Evolutionary conservation across 257 asterid genomes (phyloP), one percentile per base, ranked within the genome.

Genomic region (Nyctanthes arbortristis): DNA sequence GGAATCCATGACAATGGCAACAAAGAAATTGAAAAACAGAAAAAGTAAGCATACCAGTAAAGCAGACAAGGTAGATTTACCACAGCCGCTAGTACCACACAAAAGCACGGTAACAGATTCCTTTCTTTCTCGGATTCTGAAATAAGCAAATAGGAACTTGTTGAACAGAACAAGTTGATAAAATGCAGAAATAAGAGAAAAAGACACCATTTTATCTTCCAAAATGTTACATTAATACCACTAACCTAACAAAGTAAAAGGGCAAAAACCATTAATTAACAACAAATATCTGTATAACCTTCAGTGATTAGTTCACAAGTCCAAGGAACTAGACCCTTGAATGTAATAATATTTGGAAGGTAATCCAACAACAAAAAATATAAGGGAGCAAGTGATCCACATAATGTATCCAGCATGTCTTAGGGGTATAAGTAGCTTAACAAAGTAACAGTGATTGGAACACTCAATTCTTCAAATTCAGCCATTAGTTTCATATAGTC

Each of bases 81-180:
- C 99, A 77, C 99, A 94, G 71, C 99, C 99, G 76, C 99, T 91
- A 7, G 99, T 87, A 45, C 97, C 97, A 80, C 99, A 94, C 75
- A 94, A 82, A 35, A 94, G 78, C 72, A 94, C 92, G 4, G 93
- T 94, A 69, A 94, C 81, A 52, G 97, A 91, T 72, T 88, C 97
- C 87, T 85, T 94, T 74, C 95, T 89, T 77, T 94, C 97, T 70
- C 88, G 87, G 78, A 94, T 83, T 81, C 99, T 94, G 90, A 73
- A 78, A 77, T 28, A 11, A 65, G 31, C 55, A 71, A 65, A 10
- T 18, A 20, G 20, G 12, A 10, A 49, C 12, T 49, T 18, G 20
- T 27, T n/a, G 10, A 63, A 55, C 40, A 32, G 43, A 33, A 49
- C 57, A 49, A 49, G 14, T 49, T 18, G 35, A 58, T 63, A 14